phyloP scores from a whole-genome alignment of 352 stramenopile species.

The Phytophthora gonapodyides region DNA sequence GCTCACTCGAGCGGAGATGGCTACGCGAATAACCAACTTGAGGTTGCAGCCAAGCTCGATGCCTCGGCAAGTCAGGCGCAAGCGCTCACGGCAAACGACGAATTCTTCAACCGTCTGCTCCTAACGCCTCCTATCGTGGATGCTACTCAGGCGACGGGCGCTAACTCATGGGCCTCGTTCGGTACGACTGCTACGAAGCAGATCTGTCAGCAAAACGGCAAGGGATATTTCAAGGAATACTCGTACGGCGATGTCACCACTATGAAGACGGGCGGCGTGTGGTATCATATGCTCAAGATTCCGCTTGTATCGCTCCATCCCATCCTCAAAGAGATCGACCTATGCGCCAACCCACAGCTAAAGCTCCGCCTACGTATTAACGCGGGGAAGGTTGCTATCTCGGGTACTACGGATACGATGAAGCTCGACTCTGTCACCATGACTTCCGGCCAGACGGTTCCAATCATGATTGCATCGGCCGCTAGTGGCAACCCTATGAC shows the following conservation, averaged over 20 bases:
- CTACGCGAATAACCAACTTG: not conserved
- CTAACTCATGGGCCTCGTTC: no score
- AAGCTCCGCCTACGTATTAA: not conserved
- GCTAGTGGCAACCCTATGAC: not conserved
- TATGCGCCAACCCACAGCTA: not conserved
- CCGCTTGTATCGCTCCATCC: not conserved
- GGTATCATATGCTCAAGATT: not conserved
- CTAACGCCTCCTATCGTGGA: not conserved
- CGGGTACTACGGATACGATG: not conserved
- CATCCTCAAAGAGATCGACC: not conserved
- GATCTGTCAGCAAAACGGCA: no score
- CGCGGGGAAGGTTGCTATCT: not conserved
- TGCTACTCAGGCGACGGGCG: not conserved
- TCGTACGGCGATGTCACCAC: not conserved
- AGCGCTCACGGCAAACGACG: not conserved
- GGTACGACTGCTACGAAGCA: no score
- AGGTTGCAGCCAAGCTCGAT: fast-evolving
- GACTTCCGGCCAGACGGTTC: not conserved
- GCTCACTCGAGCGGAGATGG: not conserved
- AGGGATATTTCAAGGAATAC: no score
- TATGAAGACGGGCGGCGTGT: not conserved
- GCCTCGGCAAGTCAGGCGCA: not conserved
- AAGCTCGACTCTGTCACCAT: not conserved
- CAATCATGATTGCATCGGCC: not conserved
- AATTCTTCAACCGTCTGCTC: not conserved